These are phyloP conservation scores for Fraxinus excelsior DNA, from an alignment of 257 asterid genomes.

Conservation along the genomic window DNA sequence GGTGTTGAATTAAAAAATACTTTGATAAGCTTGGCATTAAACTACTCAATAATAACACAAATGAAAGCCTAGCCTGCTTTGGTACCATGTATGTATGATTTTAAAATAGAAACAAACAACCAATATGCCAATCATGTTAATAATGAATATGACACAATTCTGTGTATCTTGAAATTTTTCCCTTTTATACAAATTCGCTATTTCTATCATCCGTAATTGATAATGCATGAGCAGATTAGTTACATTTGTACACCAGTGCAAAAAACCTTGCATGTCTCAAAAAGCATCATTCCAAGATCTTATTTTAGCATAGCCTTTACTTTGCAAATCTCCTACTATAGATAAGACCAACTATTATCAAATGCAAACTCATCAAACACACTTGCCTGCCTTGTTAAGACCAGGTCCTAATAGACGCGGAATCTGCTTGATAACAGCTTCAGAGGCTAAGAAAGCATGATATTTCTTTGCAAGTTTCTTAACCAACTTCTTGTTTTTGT, in stretches of 20 bases:
- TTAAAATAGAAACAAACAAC: not conserved
- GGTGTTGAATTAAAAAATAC: not conserved
- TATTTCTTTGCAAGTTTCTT: slow-evolving; percentile 65
- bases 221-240: not conserved
- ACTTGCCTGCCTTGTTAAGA: slow-evolving; percentile 68
- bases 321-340: not conserved
- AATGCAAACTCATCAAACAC: not conserved
- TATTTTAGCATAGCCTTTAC: not conserved
- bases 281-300: not conserved
- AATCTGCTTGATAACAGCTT: slow-evolving; percentile 59
- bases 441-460: slow-evolving; percentile 62
- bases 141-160: not conserved
- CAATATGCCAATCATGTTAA: not conserved
- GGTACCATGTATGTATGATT: not conserved
- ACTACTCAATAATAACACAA: not conserved
- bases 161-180: not conserved
- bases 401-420: slow-evolving; percentile 65
- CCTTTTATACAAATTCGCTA: not conserved
- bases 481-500: slow-evolving; percentile 59
- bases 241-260: not conserved
- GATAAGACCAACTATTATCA: not conserved
- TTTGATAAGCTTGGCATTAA: no score
- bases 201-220: not conserved
- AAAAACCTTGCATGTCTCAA: not conserved
- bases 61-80: not conserved